Base-by-base conservation (phyloP, 2,329 filamentous ascomycete genomes). In the Lasiodiplodia sp. region DNA sequence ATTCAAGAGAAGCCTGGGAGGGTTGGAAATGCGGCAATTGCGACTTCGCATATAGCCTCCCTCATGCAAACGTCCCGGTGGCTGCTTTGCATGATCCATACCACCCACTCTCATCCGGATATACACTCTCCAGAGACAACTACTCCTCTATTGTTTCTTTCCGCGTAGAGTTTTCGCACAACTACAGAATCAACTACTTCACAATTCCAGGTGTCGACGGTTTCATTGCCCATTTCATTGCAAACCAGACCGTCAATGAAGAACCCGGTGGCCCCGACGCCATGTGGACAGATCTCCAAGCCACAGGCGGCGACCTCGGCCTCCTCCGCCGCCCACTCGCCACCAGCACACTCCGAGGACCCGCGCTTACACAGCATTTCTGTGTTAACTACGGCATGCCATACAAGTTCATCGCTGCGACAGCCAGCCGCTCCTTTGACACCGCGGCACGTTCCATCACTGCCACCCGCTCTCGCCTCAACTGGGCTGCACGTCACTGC, bases 1-100 rank as follows among this genome's bases (percentile, higher is more conserved):
- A 84, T 52, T 83, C 87, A 2, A 84, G 91, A 1, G 81, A 85
- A 16, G 77, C 83, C 28, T 94, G 90, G 89, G 79, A 78, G 5
- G 83, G 84, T 1, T 92, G 90, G 90, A 77, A 80, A 31, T 94
- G 91, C 69, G 81, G 84, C 53, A 86, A 83, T 16, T 92, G 89
- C 72, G 75, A 74, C 2, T 91, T 85, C 60, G 75, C 73, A 12
- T 78, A 84, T 47, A 70, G 71, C 1, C 70, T 81, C 71, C 74
- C 72, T 4, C 76, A 78, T 25, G 70, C 70, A 7, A 67, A 76
- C 12, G 72, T 82, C 4, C 72, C 78, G 1, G 72, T 76, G 0
- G 49, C 71, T 0, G 69, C 74, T 0, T 68, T 81, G 0, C 76
- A 71, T 8, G 79, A 83, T 28, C 75, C 78, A 0, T 76, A 79